Base-by-base conservation (phyloP, 371 early-diverging fungal genomes). In the Dinochytrium kinnereticum region DNA sequence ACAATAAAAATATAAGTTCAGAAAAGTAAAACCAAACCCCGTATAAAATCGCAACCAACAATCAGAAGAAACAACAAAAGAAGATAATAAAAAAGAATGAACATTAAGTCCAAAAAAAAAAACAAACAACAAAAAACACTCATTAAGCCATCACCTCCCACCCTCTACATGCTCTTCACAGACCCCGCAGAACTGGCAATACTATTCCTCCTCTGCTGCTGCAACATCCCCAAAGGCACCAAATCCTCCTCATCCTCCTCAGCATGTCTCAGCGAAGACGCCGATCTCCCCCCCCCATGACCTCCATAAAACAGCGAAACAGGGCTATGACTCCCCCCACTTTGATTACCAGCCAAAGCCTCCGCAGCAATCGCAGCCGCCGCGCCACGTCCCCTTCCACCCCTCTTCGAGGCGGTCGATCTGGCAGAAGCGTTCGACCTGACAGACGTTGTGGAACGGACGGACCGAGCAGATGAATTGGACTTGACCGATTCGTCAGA, bases 201-300 rank as follows among this genome's bases (percentile, higher is more conserved):
- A 37, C 59, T 61, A 1, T 36, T 28, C 57, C 50, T 68, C 40
- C 39, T 44, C 69, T 49, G 69, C 26, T 50, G 31, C 33, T 71
- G 61, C 51, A 75, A 34, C 50, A 70, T 70, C 28, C 64, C 75
- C 57, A 75, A 51, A 13, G 75, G 75, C 21, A 75, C 64, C 53
- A 64, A 38, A 38, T 75, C 75, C 33, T 75, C 75, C 2, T 69
- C 75, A 26, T 44, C 50, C 5, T 34, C 36, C 21, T 39, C 75
- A 31, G 33, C 38, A n/a, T n/a, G n/a, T 24, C 50, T 5, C 64
- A 2, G 2, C n/a, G 68, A 24, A 24, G 24, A 5, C 74, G 21
- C 51, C 57, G 39, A 5, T 21, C 55, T 36, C 3, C 55, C 37
- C 2, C 69, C 55, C 59, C 17, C 24, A n/a, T n/a, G 70, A 55